These are phyloP conservation scores for Ascochyta koolunga DNA, from an alignment of 2,329 filamentous ascomycete genomes.

Conservation along the genomic window DNA sequence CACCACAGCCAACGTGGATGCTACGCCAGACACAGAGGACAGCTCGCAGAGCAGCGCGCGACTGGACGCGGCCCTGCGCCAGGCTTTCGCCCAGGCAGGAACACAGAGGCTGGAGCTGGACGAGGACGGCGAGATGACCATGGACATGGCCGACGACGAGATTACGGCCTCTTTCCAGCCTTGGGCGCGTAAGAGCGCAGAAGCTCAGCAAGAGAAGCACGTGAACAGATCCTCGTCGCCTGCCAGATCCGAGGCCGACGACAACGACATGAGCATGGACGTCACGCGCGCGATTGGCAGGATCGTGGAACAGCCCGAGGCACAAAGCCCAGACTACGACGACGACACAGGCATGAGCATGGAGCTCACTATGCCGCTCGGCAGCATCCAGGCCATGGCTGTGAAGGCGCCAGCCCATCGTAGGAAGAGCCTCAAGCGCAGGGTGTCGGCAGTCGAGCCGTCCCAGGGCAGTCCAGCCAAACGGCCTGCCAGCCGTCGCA, in stretches of 20 bases:
- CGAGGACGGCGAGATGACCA: constrained; percentile 59
- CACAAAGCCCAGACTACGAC: constrained; percentile 47
- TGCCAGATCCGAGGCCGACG: constrained; percentile 52
- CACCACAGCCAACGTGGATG: constrained; percentile 66
- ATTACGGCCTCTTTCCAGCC: constrained; percentile 76
- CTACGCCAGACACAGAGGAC: constrained; percentile 62
- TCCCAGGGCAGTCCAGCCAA: constrained; percentile 48
- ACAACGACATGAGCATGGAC: constrained; percentile 87
- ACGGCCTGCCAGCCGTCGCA: constrained; percentile 40
- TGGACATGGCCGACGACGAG: constrained; percentile 66
- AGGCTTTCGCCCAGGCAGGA: constrained; percentile 76
- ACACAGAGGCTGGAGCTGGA: constrained; percentile 70
- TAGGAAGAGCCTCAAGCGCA: constrained; percentile 52
- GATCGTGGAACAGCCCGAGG: constrained; percentile 65
- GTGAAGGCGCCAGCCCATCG: constrained; percentile 34
- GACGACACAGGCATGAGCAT: constrained; percentile 55
- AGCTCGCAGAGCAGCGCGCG: constrained; percentile 72
- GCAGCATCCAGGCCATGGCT: constrained; percentile 52
- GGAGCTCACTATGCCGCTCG: constrained; percentile 63
- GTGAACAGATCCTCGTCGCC: constrained; percentile 58
- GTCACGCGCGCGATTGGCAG: constrained; percentile 83
- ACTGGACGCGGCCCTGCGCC: constrained; percentile 77
- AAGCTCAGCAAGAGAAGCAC: constrained; percentile 53
- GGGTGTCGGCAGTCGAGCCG: constrained; percentile 48
- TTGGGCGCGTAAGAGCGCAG: constrained; percentile 67